Base-by-base conservation (phyloP, 495 filamentous ascomycete species). In the Immersiella caudata region DNA sequence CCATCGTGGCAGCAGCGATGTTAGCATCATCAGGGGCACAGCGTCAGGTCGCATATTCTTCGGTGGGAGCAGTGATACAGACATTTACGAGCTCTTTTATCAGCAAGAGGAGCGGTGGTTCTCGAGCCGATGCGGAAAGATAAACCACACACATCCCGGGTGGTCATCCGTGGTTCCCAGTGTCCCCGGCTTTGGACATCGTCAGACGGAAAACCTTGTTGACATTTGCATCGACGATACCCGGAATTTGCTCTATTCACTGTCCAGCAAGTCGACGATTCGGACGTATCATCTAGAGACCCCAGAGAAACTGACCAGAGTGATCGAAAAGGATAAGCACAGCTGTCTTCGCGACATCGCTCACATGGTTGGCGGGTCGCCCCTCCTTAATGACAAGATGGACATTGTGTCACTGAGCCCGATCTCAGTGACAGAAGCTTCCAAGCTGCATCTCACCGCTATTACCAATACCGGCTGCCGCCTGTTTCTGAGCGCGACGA, bases 51-150 rank as follows among this genome's bases (percentile, higher is more conserved):
- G 95, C 54, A 93, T 99, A 57, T 99, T 99, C 79, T 95, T 97
- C 71, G 87, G 86, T 26, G 92, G 93, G n/a, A 84, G 83, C 22
- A 84, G 81, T 20, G 92, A 93, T 74, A 90, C 89, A 66, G 93
- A 97, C 73, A 86, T 99, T 60, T 91, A 94, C 74, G 95, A 99
- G 79, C 82, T 98, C 33, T 91, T 89, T 57, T 99, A 99, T 79
- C 93, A 97, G 77, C 91, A 96, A 76, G 92, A 98, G 76, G 95
- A 98, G 76, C 90, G 89, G 70, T 99, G 96, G 96, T 99, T 98
- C 74, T 84, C 89, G 56, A 91, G 87, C 70, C 85, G 89, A 65
- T 94, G 90, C 73, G 85, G 85, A 14, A 96, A 92, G 73, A 83
- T 96, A 51, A 94, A 94, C 74, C 96, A 97, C 73, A 92, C 93